Conservation (phyloP, 2,329 filamentous ascomycete genomes). For the Salinomyces thailandicus region DNA sequence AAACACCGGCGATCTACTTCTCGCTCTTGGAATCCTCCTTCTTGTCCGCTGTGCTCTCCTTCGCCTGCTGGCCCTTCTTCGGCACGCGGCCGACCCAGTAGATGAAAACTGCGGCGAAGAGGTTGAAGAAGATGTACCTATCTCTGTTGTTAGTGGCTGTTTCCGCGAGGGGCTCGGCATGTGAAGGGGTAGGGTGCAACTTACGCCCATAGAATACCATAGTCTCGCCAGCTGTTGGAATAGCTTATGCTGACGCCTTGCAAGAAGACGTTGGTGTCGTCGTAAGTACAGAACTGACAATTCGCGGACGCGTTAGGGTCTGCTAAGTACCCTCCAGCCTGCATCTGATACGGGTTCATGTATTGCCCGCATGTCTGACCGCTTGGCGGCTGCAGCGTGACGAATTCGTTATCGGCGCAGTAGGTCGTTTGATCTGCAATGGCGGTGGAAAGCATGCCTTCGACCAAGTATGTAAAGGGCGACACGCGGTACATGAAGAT, state of each 20-base stretch:
- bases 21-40: not conserved
- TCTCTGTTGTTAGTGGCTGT: slow-evolving; percentile 18
- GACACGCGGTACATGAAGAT: slow-evolving; percentile 69
- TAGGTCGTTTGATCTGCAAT: slow-evolving; percentile 55
- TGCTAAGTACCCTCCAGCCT: slow-evolving; percentile 26
- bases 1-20: not conserved
- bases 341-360: slow-evolving; percentile 25
- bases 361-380: slow-evolving; percentile 35
- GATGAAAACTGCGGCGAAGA: slow-evolving; percentile 37
- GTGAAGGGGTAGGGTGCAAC: not conserved
- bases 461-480: slow-evolving; percentile 68
- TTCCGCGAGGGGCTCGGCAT: not conserved
- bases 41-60: slow-evolving; percentile 13
- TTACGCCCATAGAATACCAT: slow-evolving; percentile 37
- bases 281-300: slow-evolving; percentile 34
- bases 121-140: too few relatives aligned
- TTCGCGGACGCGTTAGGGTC: slow-evolving; percentile 24
- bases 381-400: slow-evolving; percentile 52
- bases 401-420: slow-evolving; percentile 61
- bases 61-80: slow-evolving; percentile 35
- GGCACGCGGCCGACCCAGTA: slow-evolving; percentile 48
- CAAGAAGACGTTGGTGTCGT: slow-evolving; percentile 36
- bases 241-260: slow-evolving; percentile 33
- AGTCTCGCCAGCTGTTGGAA: slow-evolving; percentile 39
- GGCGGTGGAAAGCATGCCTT: slow-evolving; percentile 58